Evolutionary conservation across 768 basidiomycete species (phyloP), one percentile per base, ranked within the genome.

Genomic region (Hortiboletus flavorubellus): DNA sequence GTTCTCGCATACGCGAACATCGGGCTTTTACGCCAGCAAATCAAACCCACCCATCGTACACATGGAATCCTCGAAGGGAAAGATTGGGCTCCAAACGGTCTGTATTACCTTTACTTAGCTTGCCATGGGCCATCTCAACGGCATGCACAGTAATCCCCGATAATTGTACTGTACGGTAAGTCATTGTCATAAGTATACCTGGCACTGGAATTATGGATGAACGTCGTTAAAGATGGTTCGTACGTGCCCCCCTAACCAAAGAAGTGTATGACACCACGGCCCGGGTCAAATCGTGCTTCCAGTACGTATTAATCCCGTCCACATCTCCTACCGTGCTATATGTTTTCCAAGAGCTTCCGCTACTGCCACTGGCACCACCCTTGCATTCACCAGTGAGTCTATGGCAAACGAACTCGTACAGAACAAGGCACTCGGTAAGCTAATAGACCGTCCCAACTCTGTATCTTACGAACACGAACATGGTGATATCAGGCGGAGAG

Each of bases 1-100:
- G 87, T 93, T 5, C 76, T 91, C 4, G 87, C 88, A 4, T 93
- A 94, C 65, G 87, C 80, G 46, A 88, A 85, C 50, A 84, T 94
- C 29, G 84, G 89, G 0, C 83, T 84, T 8, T 76, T 94, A 26
- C 82, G 93, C 15, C 93, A 95, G 68, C 93, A 94, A 62, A 76
- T 91, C 15, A 78, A 80, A 50, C 89, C 93, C 0, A 84, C 84
- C 0, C 82, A 87, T 59, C 84, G 91, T 38, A 81, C 91, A 4
- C 91, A 95, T 63, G 90, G 91, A 0, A 80, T 92, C 44, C 83
- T 93, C 62, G 78, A 80, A 59, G 90, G 90, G 1, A 80, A 78
- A 55, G 84, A 89, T 61, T 89, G 89, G 87, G 85, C 81, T 5
- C 77, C 84, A 1, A 89, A 87, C 57, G 80, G 88, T 89, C 64